These are phyloP conservation scores for Epicoccum sorghinum DNA, from an alignment of 2,329 filamentous ascomycete genomes.

Conservation along the genomic window DNA sequence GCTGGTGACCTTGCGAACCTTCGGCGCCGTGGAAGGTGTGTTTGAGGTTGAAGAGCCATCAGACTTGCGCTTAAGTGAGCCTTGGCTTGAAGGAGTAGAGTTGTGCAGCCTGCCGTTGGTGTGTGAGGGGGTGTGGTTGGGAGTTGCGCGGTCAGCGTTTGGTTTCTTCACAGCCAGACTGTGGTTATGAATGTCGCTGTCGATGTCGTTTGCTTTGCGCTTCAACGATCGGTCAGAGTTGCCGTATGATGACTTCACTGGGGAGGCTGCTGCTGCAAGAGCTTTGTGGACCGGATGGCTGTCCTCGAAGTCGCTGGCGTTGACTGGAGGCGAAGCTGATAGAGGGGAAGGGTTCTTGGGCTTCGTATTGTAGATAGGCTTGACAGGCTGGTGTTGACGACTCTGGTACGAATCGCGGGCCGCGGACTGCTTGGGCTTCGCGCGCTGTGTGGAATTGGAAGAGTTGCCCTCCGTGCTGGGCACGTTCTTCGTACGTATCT, in stretches of 20 bases:
- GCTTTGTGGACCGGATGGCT: slow-evolving; percentile 49
- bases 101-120: slow-evolving; percentile 36
- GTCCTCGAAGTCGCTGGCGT: slow-evolving; percentile 63
- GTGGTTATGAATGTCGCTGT: slow-evolving; percentile 47
- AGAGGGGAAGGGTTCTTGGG: slow-evolving; percentile 68
- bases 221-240: slow-evolving; percentile 46
- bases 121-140: slow-evolving; percentile 39
- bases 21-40: slow-evolving; percentile 33
- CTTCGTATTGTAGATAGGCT: slow-evolving; percentile 53
- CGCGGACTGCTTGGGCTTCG: slow-evolving; percentile 38
- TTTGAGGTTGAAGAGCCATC: slow-evolving; percentile 45
- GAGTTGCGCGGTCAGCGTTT: slow-evolving; percentile 36
- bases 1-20: slow-evolving; percentile 43
- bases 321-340: slow-evolving; percentile 65
- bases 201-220: slow-evolving; percentile 50
- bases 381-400: slow-evolving; percentile 36
- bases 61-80: slow-evolving; percentile 54
- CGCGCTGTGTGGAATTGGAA: slow-evolving; percentile 31
- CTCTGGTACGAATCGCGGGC: slow-evolving; percentile 30
- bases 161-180: slow-evolving; percentile 42
- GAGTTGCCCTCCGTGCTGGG: slow-evolving; percentile 28
- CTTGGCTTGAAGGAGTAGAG: slow-evolving; percentile 36
- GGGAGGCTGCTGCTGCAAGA: slow-evolving; percentile 43
- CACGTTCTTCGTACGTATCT: slow-evolving; percentile 39
- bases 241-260: slow-evolving; percentile 38